These are phyloP conservation scores for Penicillium soppii DNA, from an alignment of 495 filamentous ascomycete genomes.

Conservation along the genomic window DNA sequence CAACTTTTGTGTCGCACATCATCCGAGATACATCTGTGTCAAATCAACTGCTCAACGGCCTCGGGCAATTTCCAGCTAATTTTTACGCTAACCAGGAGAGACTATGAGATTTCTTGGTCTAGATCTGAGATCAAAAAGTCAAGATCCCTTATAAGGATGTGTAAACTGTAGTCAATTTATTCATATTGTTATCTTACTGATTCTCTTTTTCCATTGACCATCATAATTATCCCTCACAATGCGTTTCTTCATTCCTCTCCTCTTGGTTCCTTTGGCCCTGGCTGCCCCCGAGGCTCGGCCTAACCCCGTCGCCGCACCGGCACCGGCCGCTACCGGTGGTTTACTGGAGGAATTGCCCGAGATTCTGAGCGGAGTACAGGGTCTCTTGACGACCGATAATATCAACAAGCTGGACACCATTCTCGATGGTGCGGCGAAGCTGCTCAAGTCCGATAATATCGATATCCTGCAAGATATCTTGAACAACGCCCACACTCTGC, in stretches of 20 bases:
- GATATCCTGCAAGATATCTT: slow-evolving; percentile 32
- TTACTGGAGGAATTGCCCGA: slow-evolving; percentile 27
- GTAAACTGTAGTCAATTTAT: no score
- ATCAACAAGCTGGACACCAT: slow-evolving; percentile 45
- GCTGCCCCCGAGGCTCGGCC: slow-evolving; percentile 36
- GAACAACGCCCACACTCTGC: slow-evolving; percentile 30
- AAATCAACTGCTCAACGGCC: slow-evolving; percentile 1
- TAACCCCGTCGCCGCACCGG: slow-evolving; percentile 27
- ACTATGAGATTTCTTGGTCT: background rate
- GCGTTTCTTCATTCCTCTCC: slow-evolving; percentile 32
- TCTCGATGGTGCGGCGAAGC: slow-evolving; percentile 31
- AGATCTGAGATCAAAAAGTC: background rate
- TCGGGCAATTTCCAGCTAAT: slow-evolving; percentile 14
- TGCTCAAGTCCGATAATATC: slow-evolving; percentile 31
- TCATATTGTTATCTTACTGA: background rate
- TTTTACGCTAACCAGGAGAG: background rate
- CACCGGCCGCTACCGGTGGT: slow-evolving; percentile 17
- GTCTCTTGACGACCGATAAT: slow-evolving; percentile 36
- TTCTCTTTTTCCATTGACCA: background rate
- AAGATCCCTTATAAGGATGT: slow-evolving; percentile 11
- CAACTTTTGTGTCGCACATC: background rate
- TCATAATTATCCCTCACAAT: slow-evolving; percentile 24
- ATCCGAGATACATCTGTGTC: background rate
- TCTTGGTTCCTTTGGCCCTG: slow-evolving; percentile 30
- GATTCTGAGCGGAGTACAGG: slow-evolving; percentile 24